Evolutionary conservation across 495 filamentous ascomycete genomes (phyloP), one percentile per base, ranked within the genome.

Genomic region (Pseudoneurospora amorphoporcata): DNA sequence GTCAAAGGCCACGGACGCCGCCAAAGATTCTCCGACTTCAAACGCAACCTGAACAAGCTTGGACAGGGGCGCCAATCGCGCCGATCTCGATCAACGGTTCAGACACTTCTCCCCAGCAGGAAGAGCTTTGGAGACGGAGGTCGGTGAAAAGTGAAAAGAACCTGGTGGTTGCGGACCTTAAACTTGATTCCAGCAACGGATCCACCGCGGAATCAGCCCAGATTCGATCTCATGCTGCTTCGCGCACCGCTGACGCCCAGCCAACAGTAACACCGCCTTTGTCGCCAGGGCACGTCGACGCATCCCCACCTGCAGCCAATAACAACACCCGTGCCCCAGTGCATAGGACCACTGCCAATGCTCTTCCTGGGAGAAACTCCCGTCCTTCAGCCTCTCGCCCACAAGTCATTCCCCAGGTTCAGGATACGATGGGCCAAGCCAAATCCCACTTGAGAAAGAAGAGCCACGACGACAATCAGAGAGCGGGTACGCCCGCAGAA

Each of bases 71-170:
- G 68, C 75, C 68, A 12, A 61, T 58, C 17, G 40, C 74, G 29
- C 39, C 73, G 58, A 71, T 72, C 75, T 19, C 72, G 73, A 19
- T 68, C 73, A 58, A 39, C 40, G 8, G 53, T 70, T n/a, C 53
- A 17, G 71, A 75, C 45, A 72, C 47, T n/a, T 80, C 81, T 39
- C 80, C 84, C 9, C 80, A 75, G 35, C 76, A 79, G 39, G 80
- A 76, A 16, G 78, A 84, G 68, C 81, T 86, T 58, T 85, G 84
- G 84, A 79, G 81, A 42, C 79, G 84, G n/a, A 79, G 83, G 72
- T 85, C 84, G 32, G 73, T 81, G 12, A 84, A 78, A 74, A 77
- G 75, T 61, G 83, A 86, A 45, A 77, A 77, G 42, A 82, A 74
- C 71, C 68, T 84, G 35, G 79, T 80, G 23, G 78, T 85, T 16